Conservation (phyloP, 108 stramenopile genomes). For the Skeletonema potamos region DNA sequence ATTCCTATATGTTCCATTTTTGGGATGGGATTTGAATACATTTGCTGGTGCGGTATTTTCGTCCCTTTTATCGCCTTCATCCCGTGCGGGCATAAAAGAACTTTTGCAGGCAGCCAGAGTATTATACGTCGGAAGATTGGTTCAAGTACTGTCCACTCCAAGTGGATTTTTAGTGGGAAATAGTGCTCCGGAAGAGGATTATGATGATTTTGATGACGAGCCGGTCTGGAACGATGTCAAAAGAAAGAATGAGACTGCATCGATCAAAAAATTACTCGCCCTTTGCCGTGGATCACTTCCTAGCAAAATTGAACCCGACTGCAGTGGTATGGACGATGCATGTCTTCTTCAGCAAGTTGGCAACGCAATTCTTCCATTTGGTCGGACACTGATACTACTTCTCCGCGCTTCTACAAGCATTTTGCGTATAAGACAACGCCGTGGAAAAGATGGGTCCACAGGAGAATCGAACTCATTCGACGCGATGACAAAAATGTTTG, state of each 20-base stretch:
- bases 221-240: slow-evolving; percentile 33
- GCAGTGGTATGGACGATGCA: slow-evolving; percentile 19
- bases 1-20: slow-evolving; percentile 78
- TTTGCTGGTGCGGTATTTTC: slow-evolving; percentile 84
- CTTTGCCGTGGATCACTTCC: slow-evolving; percentile 39
- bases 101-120: slow-evolving; percentile 52
- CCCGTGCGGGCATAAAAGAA: slow-evolving; percentile 46
- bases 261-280: slow-evolving; percentile 47
- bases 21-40: slow-evolving; percentile 88
- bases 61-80: slow-evolving; percentile 45
- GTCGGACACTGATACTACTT: slow-evolving; percentile 71
- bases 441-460: slow-evolving; percentile 2
- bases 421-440: slow-evolving; percentile 52
- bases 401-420: slow-evolving; percentile 65
- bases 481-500: slow-evolving; percentile 45
- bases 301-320: slow-evolving; percentile 9
- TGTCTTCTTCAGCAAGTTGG: slow-evolving; percentile 59
- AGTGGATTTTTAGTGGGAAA: slow-evolving; percentile 56
- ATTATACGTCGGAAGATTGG: slow-evolving; percentile 62
- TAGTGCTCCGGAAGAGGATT: slow-evolving; percentile 25
- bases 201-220: slow-evolving; percentile 37
- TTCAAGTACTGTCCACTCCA: slow-evolving; percentile 75
- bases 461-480: slow-evolving; percentile 26
- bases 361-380: slow-evolving; percentile 78
- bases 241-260: slow-evolving; percentile 44